Evolutionary conservation across 352 stramenopile genomes (phyloP).

Genomic region (Halophytophthora polymorphica): DNA sequence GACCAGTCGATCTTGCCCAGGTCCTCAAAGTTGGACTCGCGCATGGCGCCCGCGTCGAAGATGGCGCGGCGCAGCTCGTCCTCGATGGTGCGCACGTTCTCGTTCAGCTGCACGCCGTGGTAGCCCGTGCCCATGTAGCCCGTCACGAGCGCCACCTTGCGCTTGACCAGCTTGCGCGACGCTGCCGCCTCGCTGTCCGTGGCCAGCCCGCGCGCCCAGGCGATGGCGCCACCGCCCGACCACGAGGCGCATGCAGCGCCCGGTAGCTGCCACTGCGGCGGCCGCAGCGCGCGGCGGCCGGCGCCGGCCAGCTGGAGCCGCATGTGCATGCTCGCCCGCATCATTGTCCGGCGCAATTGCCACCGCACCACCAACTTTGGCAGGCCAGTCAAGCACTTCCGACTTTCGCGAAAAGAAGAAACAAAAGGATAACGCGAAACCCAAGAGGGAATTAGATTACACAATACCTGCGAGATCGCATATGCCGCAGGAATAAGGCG

Average conservation of each 20-base stretch:
- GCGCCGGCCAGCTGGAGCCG: conserved; percentile 1
- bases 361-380: too few species aligned
- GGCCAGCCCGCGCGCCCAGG: conserved; percentile 5
- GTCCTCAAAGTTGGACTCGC: conserved; percentile 86
- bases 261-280: conserved; percentile 5
- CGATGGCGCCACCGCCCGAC: neutral
- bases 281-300: conserved; percentile 9
- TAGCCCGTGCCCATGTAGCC: conserved; percentile 84
- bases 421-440: too few species aligned
- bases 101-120: conserved; percentile 76
- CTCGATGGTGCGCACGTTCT: conserved; percentile 83
- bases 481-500: too few species aligned
- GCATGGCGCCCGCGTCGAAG: conserved; percentile 77
- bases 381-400: too few species aligned
- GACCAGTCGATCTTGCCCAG: conserved; percentile 89
- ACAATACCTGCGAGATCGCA: too few species aligned
- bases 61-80: conserved; percentile 76
- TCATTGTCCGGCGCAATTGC: conserved; percentile 9
- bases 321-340: conserved; percentile 25
- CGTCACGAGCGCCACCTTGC: conserved; percentile 84
- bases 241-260: conserved; percentile 3
- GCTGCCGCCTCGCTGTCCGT: neutral
- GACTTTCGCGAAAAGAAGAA: too few species aligned
- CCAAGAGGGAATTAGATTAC: too few species aligned
- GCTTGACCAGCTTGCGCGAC: conserved; percentile 62